These are phyloP conservation scores for Batkoa obscura DNA, from an alignment of 371 early-diverging fungal genomes.

Conservation along the genomic window DNA sequence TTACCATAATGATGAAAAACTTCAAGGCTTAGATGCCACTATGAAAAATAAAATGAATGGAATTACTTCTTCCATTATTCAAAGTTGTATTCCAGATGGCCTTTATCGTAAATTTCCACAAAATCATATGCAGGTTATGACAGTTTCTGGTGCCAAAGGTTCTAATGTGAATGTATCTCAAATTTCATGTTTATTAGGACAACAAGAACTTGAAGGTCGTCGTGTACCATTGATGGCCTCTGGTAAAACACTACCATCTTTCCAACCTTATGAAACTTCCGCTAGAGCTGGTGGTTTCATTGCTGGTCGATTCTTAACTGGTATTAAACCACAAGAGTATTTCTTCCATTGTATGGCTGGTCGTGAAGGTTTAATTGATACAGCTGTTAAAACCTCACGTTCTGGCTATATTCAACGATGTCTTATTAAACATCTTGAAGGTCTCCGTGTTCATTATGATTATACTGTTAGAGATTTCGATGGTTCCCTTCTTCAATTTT, in stretches of 20 bases:
- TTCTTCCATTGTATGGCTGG: slow-evolving; percentile 99
- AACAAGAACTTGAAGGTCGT: slow-evolving; percentile 98
- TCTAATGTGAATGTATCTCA: slow-evolving; percentile 95
- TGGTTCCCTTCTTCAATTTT: slow-evolving; percentile 93
- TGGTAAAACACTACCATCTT: slow-evolving; percentile 95
- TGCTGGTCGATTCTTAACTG: slow-evolving; percentile 98
- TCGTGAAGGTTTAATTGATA: slow-evolving; percentile 99
- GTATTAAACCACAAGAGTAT: slow-evolving; percentile 90
- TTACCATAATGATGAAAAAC: slow-evolving; percentile 59
- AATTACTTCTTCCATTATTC: slow-evolving; percentile 64
- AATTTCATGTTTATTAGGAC: slow-evolving; percentile 96
- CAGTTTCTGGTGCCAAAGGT: slow-evolving; percentile 98
- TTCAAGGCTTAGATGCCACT: slow-evolving; percentile 77
- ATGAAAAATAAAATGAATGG: slow-evolving; percentile 76
- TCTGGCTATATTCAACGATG: slow-evolving; percentile 99
- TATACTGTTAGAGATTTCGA: slow-evolving; percentile 89
- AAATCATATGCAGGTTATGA: slow-evolving; percentile 99
- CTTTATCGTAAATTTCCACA: slow-evolving; percentile 61
- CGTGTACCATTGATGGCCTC: slow-evolving; percentile 97
- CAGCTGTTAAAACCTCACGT: slow-evolving; percentile 99
- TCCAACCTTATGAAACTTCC: slow-evolving; percentile 68
- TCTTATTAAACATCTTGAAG: slow-evolving; percentile 98
- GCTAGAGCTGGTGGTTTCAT: slow-evolving; percentile 96
- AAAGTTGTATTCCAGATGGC: slow-evolving; percentile 63
- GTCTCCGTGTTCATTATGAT: slow-evolving; percentile 91